Base-by-base conservation (phyloP, 345 rosid species). In the Atalantia buxifolia region DNA sequence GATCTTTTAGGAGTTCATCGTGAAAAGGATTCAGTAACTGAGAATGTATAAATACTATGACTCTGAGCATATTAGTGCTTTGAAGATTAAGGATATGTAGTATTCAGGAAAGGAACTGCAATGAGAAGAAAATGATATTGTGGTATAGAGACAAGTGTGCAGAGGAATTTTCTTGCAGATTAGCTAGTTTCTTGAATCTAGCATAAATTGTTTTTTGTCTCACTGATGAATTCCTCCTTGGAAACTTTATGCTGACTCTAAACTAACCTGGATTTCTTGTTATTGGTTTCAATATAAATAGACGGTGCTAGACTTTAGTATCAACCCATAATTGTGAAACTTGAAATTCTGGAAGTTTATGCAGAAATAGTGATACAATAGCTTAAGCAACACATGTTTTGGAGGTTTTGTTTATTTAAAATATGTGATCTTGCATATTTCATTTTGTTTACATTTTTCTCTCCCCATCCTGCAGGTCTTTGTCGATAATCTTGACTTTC, bases 401-500 rank as follows among this genome's bases (percentile, higher is more conserved):
- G 33, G 25, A 65, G 27, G 25, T n/a, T 66, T 21, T 18, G 2
- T 21, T 69, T 71, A 1, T 21, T 40, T 59, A 4, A 21, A 6
- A 56, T 7, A 60, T 16, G 6, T 8, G 22, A 65, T 30, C 48
- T 13, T 9, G 63, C 48, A 4, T 22, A 45, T 40, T 27, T 60
- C 2, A 8, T 72, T 70, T 38, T 4, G 5, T 16, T 50, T 13
- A 3, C 27, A 31, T 48, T 27, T 27, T 42, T 75, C 18, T n/a
- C 50, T 40, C 5, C 8, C 40, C 33, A 19, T 40, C 30, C 63
- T 76, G 73, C 81, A 86, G 88, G 85, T 86, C 40, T 83, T 79
- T 72, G 88, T 81, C 45, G 86, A 81, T 71, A 81, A 83, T 68
- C 75, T 59, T 2, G 88, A 81, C 66, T 79, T 83, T 62, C 83